Evolutionary conservation across 306 rosid genomes (phyloP), one percentile per base, ranked within the genome.

Genomic region (Casuarina equisetifolia): DNA sequence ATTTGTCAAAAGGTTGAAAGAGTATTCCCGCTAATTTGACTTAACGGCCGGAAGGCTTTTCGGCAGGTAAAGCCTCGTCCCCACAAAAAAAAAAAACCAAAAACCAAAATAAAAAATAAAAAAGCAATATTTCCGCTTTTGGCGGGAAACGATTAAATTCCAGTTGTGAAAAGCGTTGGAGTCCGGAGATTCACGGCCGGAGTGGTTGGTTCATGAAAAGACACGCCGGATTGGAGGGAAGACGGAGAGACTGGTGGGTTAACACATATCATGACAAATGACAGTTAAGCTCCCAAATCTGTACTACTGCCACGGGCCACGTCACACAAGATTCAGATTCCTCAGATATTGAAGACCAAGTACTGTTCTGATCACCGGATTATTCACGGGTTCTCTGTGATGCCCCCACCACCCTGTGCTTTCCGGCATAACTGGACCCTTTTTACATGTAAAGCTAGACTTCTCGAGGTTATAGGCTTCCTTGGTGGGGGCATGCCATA

Each of bases 91-190:
- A n/a, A n/a, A n/a, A n/a, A n/a, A n/a, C n/a, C n/a, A n/a, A n/a
- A 11, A 62, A 25, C 40, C 10, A 36, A 36, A 35, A 9, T 32
- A 3, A 36, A 12, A 38, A 8, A 5, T 46, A 35, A 79, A 16
- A 16, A 51, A 66, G 3, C 68, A 46, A 0, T 20, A 1, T 4
- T 2, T 51, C 67, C 13, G 42, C 0, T 53, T n/a, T 13, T 50
- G 80, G 80, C 76, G 84, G 80, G 80, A 80, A 49, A 25, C 3
- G 35, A 79, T 83, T 70, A 79, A 79, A 51, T 17, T 83, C 12
- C 19, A 72, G 36, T 83, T 72, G 73, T 72, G 78, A n/a, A 62
- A 3, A 42, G 2, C 69, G 6, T 45, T 42, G 36, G 84, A 70
- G 73, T 75, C 80, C 80, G 76, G 50, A 6, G 6, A 45, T 15